phyloP scores from a whole-genome alignment of 148 eudicot genomes.

The Nepenthes mirabilis region DNA sequence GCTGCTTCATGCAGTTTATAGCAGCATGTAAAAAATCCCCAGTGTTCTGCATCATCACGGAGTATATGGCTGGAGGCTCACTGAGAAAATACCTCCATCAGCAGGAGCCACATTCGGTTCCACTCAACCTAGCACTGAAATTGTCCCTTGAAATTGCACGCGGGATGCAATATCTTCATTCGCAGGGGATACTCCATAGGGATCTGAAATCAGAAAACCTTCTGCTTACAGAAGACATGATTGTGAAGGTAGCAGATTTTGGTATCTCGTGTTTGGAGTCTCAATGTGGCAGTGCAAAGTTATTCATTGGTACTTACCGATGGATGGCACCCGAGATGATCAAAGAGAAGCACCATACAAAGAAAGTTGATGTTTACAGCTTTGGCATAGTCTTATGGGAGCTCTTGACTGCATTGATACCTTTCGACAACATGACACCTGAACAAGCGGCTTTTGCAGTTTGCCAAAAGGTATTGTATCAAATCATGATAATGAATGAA shows the following conservation, averaged over 20 bases:
- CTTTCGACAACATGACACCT: slow-evolving; percentile 93
- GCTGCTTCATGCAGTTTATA: slow-evolving; percentile 43
- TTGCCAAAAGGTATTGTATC: slow-evolving; percentile 74
- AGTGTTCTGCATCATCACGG: slow-evolving; percentile 93
- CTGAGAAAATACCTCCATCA: slow-evolving; percentile 85
- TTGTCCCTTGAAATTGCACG: slow-evolving; percentile 79
- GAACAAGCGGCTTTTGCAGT: slow-evolving; percentile 99
- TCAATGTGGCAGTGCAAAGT: slow-evolving; percentile 79
- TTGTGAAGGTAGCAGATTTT: slow-evolving; percentile 94
- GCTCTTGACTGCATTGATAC: slow-evolving; percentile 77
- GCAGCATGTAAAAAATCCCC: slow-evolving; percentile 97
- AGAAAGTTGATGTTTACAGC: slow-evolving; percentile 96
- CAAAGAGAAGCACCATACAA: slow-evolving; percentile 74
- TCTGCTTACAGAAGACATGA: slow-evolving; percentile 75
- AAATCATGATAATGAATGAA: neutral
- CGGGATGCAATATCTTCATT: slow-evolving; percentile 97
- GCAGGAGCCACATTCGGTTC: slow-evolving; percentile 80
- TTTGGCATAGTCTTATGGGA: slow-evolving; percentile 97
- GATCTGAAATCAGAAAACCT: slow-evolving; percentile 95
- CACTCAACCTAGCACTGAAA: slow-evolving; percentile 54
- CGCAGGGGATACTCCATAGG: slow-evolving; percentile 86
- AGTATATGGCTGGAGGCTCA: slow-evolving; percentile 85
- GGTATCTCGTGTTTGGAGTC: slow-evolving; percentile 97
- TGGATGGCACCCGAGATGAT: slow-evolving; percentile 99
- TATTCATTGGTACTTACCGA: slow-evolving; percentile 91